Conservation (phyloP, 2,329 filamentous ascomycete species). For the Aspergillus amoenus region DNA sequence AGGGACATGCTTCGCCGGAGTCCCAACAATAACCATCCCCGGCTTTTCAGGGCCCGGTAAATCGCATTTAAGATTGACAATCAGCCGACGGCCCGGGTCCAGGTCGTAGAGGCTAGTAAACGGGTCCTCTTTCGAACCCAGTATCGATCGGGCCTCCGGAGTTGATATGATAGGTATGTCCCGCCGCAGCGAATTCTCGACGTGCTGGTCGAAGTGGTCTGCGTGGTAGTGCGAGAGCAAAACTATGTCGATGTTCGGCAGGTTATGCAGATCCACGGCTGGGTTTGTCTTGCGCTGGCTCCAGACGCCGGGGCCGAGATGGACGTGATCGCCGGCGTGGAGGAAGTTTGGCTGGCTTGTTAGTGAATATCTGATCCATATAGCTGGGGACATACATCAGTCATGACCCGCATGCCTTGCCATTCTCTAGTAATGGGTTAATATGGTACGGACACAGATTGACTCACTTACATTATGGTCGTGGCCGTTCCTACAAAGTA, state of each 20-base stretch:
- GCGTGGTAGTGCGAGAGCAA: constrained; percentile 66
- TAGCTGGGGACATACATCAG: constrained; percentile 27
- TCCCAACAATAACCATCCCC: constrained; percentile 58
- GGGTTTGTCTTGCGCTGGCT: constrained; percentile 58
- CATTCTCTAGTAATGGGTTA: constrained; percentile 32
- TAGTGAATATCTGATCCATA: neutral
- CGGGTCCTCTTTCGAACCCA: constrained; percentile 50
- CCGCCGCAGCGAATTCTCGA: constrained; percentile 52
- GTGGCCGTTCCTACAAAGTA: constrained; percentile 44
- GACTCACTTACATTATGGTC: constrained; percentile 27
- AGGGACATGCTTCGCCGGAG: constrained; percentile 65
- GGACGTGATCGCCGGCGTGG: constrained; percentile 64
- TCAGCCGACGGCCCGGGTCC: constrained; percentile 55
- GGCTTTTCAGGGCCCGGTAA: constrained; percentile 29
- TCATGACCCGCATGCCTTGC: constrained; percentile 42
- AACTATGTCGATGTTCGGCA: constrained; percentile 61
- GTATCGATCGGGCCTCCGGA: constrained; percentile 57
- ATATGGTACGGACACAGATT: no score
- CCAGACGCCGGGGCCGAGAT: constrained; percentile 63
- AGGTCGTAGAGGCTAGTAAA: constrained; percentile 58
- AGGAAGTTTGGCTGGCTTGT: constrained; percentile 59
- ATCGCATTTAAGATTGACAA: constrained; percentile 43
- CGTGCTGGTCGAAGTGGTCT: constrained; percentile 56
- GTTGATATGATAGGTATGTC: constrained; percentile 64
- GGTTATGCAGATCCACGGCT: constrained; percentile 58